Evolutionary conservation across 176 grass and related monocot genomes (phyloP).

Genomic region (Paspalum notatum): DNA sequence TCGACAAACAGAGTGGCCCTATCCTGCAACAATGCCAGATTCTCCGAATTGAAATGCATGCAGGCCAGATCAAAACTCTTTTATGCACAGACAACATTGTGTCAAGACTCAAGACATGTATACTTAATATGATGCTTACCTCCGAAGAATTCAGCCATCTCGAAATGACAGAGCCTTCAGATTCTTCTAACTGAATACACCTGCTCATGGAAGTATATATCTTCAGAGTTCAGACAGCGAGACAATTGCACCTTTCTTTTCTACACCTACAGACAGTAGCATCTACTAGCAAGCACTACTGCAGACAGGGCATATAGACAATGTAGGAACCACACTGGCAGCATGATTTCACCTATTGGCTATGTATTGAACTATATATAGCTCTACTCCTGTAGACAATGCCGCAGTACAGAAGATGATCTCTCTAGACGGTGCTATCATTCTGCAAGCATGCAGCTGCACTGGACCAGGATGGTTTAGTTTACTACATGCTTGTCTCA

Average conservation of each 20-base stretch:
- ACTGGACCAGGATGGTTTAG: conserved; percentile 53
- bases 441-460: conserved; percentile 50
- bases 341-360: conserved; percentile 34
- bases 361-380: conserved; percentile 38
- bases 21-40: conserved; percentile 53
- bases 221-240: conserved; percentile 31
- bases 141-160: conserved; percentile 42
- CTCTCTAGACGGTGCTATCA: conserved; percentile 37
- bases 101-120: conserved; percentile 23
- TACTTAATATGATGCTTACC: conserved; percentile 18
- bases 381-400: not conserved
- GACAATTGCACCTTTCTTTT: conserved; percentile 1
- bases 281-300: conserved; percentile 30
- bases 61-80: conserved; percentile 26
- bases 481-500: conserved; percentile 54
- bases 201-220: conserved; percentile 61
- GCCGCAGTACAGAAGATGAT: conserved; percentile 42
- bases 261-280: conserved; percentile 32
- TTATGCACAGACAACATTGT: not conserved
- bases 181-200: conserved; percentile 46
- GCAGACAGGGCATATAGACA: not conserved
- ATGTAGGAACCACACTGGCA: conserved; percentile 32
- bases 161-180: conserved; percentile 34
- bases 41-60: not conserved
- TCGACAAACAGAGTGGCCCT: conserved; percentile 16